These are phyloP conservation scores for Plasmodium adleri DNA, from an alignment of 169 alveolate genomes.

Conservation along the genomic window DNA sequence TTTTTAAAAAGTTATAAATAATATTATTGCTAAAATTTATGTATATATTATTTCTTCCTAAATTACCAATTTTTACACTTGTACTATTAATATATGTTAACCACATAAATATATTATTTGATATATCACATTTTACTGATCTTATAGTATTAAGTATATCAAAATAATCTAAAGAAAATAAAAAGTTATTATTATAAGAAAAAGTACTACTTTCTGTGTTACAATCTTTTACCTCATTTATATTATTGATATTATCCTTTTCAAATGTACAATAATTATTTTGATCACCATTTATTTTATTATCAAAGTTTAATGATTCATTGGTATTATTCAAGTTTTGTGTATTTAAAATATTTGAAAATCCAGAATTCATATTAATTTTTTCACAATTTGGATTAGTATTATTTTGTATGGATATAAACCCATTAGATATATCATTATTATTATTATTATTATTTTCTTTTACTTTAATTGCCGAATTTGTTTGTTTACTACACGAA, in stretches of 20 bases:
- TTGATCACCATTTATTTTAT: slow-evolving; percentile 1
- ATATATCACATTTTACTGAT: slow-evolving; percentile 74
- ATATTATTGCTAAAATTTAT: slow-evolving; percentile 70
- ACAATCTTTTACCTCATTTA: slow-evolving; percentile 5
- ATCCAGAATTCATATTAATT: not conserved
- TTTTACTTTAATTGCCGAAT: not conserved
- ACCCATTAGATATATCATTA: not conserved
- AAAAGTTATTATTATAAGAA: slow-evolving; percentile 40
- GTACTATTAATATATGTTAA: slow-evolving; percentile 71
- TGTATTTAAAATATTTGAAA: not conserved
- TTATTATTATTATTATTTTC: not conserved
- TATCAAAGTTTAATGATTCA: not conserved
- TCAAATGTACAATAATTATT: not conserved
- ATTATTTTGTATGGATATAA: not conserved
- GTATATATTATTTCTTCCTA: slow-evolving; percentile 70
- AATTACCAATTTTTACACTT: slow-evolving; percentile 58
- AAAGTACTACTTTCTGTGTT: slow-evolving; percentile 8
- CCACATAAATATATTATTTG: slow-evolving; percentile 66
- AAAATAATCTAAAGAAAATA: slow-evolving; percentile 48
- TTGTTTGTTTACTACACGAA: too few species aligned
- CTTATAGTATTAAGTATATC: slow-evolving; percentile 60
- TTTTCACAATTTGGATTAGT: not conserved
- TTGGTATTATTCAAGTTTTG: not conserved
- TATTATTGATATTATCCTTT: slow-evolving; percentile 10
- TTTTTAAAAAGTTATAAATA: slow-evolving; percentile 42